A percentile compares a stretch with the other conserved stretches of the same genome.
Evolutionary conservation across 176 grass and related monocot species (phyloP).

Genomic region (Raddia distichophylla): DNA sequence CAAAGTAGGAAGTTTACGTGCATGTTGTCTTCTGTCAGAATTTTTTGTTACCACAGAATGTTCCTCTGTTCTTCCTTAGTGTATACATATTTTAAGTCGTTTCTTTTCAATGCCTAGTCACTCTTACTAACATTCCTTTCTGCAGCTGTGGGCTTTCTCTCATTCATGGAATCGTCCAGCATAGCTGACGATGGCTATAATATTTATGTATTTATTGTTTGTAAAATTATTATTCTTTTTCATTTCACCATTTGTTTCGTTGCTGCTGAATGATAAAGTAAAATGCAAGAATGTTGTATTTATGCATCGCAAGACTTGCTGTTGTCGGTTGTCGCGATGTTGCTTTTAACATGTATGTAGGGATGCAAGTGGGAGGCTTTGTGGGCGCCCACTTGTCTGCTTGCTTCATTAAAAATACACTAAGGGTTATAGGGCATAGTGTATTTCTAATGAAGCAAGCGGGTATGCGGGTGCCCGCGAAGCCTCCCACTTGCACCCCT

Average conservation of each 20-base stretch:
- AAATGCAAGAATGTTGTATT: no score
- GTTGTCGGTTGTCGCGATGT: no score
- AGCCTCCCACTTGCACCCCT: no score
- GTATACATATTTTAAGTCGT: background rate
- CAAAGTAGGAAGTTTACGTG: background rate
- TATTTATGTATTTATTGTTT: background rate
- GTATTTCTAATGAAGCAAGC: no score
- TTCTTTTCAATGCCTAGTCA: background rate
- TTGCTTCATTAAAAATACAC: no score
- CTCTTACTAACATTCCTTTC: background rate
- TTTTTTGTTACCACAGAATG: background rate
- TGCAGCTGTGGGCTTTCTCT: conserved; percentile 44
- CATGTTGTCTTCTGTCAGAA: background rate
- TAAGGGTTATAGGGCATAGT: no score
- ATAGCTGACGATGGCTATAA: background rate
- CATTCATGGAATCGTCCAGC: conserved; percentile 29
- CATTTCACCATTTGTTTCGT: no score
- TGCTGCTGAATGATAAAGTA: background rate
- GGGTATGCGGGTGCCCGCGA: no score
- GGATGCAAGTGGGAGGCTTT: no score
- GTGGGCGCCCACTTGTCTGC: no score
- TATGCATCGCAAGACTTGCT: no score
- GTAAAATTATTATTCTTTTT: background rate
- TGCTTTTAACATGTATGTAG: no score
- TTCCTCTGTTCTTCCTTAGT: background rate